phyloP scores from a whole-genome alignment of 257 asterid species.

The Mitragyna speciosa region DNA sequence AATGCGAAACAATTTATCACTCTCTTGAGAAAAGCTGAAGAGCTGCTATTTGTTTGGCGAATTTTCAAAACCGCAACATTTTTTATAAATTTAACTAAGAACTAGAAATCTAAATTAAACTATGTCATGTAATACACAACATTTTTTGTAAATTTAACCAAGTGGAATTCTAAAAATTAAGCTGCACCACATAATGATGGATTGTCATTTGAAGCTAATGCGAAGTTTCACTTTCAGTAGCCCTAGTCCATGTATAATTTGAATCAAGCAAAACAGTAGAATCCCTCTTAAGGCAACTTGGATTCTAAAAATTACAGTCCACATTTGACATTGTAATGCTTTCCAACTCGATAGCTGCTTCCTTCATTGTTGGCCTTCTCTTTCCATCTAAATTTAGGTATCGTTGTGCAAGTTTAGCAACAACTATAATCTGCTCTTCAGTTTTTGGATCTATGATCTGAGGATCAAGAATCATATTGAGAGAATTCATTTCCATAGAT shows the following conservation, averaged over 20 bases:
- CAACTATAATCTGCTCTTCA: not conserved
- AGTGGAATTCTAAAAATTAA: too few relatives aligned
- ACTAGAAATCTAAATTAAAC: too few relatives aligned
- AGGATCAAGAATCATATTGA: not conserved
- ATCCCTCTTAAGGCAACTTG: not conserved
- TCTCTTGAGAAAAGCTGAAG: too few relatives aligned
- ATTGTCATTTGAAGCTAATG: not conserved
- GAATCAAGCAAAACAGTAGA: not conserved
- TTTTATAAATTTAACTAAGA: too few relatives aligned
- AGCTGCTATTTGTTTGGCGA: too few relatives aligned
- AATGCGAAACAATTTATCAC: too few relatives aligned
- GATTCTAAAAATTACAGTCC: too few relatives aligned
- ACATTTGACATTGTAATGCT: not conserved
- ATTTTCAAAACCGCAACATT: too few relatives aligned
- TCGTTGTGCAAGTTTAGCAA: constrained; percentile 1
- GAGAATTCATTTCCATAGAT: not conserved
- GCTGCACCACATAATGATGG: not conserved
- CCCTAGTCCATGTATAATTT: not conserved
- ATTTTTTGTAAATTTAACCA: too few relatives aligned
- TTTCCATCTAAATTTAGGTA: not conserved
- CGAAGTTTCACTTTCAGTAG: not conserved
- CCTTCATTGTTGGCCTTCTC: constrained; percentile 14
- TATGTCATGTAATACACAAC: too few relatives aligned
- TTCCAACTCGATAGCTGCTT: constrained; percentile 1
- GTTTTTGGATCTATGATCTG: not conserved